Base-by-base conservation (phyloP, 169 alveolate genomes). In the Eimeria brunetti region DNA sequence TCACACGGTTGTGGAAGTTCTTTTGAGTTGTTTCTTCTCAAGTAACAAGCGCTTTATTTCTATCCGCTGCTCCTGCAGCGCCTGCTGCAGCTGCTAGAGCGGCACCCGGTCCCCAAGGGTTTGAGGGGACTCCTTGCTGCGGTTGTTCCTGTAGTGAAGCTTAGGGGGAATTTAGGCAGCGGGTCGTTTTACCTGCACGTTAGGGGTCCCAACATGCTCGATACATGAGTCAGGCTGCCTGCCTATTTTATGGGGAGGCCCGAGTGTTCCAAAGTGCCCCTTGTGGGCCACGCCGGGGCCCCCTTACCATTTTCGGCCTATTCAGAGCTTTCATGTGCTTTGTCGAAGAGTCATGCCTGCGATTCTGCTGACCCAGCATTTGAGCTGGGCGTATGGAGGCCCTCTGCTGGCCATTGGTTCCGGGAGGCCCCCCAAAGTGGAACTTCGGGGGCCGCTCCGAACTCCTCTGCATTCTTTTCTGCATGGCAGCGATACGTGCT, bases 61-160 rank as follows among this genome's bases (percentile, higher is more conserved):
- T 51, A 69, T 41, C 49, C 89, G 62, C 49, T 81, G 89, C 69
- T 81, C 89, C 89, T 81, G 73, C 49, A 81, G 89, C 71, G 51
- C 51, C 71, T 81, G 73, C 89, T 53, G 89, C 89, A 81, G 69
- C 89, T 81, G 69, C 71, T 81, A 71, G 27, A 49, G 89, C 69
- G 38, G 85, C 85, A 22, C 36, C 85, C 89, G 89, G 44, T 69
- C 51, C 49, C 89, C 73, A 36, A 46, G 64, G 60, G 88, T 51
- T 78, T 36, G 36, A 16, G 22, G 73, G 73, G 38, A 8, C 73
- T 14, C 73, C 73, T 62, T n/a, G 36, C 60, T 27, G 86, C 49
- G 49, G 0, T 24, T 67, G 49, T 67, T 33, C 78, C 49, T 67
- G 78, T 44, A 33, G 49, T 67, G 78, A 27, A 1, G 7, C 24